Evolutionary conservation across 805 yeast species (phyloP).

Genomic region (Metschnikowia baotianmanensis): DNA sequence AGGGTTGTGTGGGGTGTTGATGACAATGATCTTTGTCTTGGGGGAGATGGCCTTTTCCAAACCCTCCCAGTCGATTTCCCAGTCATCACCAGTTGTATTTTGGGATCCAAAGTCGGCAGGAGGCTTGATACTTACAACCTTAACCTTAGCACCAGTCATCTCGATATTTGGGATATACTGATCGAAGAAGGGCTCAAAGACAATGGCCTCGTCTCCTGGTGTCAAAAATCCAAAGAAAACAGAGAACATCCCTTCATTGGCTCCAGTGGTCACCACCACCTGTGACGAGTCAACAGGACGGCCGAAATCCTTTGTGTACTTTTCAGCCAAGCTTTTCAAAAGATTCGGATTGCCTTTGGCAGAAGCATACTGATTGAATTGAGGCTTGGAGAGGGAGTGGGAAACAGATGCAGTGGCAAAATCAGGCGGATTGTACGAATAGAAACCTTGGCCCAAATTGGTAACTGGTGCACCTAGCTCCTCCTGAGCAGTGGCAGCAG

Average conservation of each 20-base stretch:
- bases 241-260: slow-evolving; percentile 91
- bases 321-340: slow-evolving; percentile 62
- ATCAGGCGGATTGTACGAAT: slow-evolving; percentile 93
- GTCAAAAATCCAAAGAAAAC: slow-evolving; percentile 81
- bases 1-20: slow-evolving; percentile 96
- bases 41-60: slow-evolving; percentile 67
- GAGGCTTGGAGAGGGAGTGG: slow-evolving; percentile 67
- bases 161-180: slow-evolving; percentile 94
- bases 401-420: slow-evolving; percentile 85
- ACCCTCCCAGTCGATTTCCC: slow-evolving; percentile 81
- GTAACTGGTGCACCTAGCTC: slow-evolving; percentile 73
- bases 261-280: slow-evolving; percentile 89
- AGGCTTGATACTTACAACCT: slow-evolving; percentile 81
- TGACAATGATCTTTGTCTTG: slow-evolving; percentile 79
- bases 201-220: slow-evolving; percentile 92
- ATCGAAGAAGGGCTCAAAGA: slow-evolving; percentile 95
- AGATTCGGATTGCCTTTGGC: slow-evolving; percentile 83
- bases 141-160: slow-evolving; percentile 89
- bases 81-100: slow-evolving; percentile 76
- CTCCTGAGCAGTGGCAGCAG: slow-evolving; percentile 80
- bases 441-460: slow-evolving; percentile 96
- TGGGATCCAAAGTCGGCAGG: slow-evolving; percentile 66
- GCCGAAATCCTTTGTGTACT: slow-evolving; percentile 68
- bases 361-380: slow-evolving; percentile 88
- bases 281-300: slow-evolving; percentile 56